Evolutionary conservation across 1,284 basidiomycete species (phyloP), one percentile per base, ranked within the genome.

Genomic region (Trametes hirsuta): DNA sequence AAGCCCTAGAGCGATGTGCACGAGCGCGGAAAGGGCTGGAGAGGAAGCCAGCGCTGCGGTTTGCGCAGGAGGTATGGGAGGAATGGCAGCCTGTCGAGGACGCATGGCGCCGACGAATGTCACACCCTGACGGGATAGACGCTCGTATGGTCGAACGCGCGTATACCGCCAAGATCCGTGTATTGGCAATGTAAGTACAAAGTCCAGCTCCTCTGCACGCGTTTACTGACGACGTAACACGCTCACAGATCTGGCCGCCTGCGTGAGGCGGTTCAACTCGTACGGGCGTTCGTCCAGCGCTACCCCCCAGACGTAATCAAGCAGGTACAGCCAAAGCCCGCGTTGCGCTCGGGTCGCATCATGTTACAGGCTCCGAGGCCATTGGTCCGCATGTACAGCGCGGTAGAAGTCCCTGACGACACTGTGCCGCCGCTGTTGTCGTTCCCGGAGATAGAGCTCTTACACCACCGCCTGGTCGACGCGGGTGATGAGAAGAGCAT

Each of bases 1-100:
- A 87, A 54, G 84, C 88, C 0, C 75, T 96, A 25, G 89, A 93
- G 68, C 77, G 85, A 25, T 91, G 90, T 64, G 79, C 81, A 0
- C 70, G 74, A 25, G 72, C 83, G 3, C 75, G 73, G 22, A 72
- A 72, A 15, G 76, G 77, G 15, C 34, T 34, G n/a, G 87, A 90
- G 50, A 75, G 84, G 10, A 68, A 66, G 9, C 52, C 77, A 9
- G 84, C 82, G 3, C 63, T 79, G 40, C 66, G 67, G 49, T 86
- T 87, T 68, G 84, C 82, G 0, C 74, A 83, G 14, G 81, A 84
- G 41, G 59, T 88, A 4, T 92, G 89, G 87, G 64, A 64, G 9
- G 75, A 79, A 41, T 93, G 88, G 88, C 63, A 72, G 12, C 62
- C 47, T 1, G 62, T 80, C 0, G 86, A 87, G 65, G 71, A 76